Evolutionary conservation across 768 basidiomycete species (phyloP).

Genomic region (Tylopilus sp.): DNA sequence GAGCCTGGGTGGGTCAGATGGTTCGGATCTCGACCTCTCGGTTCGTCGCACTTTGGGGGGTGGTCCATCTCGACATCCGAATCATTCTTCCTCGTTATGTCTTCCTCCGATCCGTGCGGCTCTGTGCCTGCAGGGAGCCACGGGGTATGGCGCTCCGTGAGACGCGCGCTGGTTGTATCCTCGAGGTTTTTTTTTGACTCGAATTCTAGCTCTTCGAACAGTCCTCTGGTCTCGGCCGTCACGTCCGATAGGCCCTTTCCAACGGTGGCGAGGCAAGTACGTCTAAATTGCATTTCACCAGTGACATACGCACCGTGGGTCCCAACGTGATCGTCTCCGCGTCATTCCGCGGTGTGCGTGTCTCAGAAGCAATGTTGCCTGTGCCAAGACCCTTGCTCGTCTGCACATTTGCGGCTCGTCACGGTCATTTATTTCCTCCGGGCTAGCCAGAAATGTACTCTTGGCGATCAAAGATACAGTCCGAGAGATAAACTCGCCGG

Average conservation of each 20-base stretch:
- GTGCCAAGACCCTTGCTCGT: background rate
- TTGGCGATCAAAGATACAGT: constrained; percentile 1
- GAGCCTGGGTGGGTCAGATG: no score
- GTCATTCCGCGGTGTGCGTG: background rate
- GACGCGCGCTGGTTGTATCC: no score
- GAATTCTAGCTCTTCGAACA: background rate
- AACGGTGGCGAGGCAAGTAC: background rate
- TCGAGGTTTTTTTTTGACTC: no score
- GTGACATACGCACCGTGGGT: background rate
- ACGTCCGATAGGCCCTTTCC: constrained; percentile 1
- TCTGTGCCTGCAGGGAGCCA: no score
- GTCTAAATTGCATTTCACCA: constrained; percentile 3
- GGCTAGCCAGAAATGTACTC: background rate
- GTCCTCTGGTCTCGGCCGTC: background rate
- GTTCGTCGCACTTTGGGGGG: no score
- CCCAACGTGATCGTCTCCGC: background rate
- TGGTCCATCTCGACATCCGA: no score
- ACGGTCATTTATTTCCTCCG: constrained; percentile 1
- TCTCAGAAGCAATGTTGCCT: background rate
- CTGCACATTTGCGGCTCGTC: background rate
- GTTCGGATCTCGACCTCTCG: no score
- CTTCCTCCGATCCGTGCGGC: no score
- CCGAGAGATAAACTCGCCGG: constrained; percentile 2
- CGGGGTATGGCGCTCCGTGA: no score
- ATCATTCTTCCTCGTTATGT: no score